These are phyloP conservation scores for Populus tomentosa DNA, from an alignment of 441 rosid species.

Conservation along the genomic window DNA sequence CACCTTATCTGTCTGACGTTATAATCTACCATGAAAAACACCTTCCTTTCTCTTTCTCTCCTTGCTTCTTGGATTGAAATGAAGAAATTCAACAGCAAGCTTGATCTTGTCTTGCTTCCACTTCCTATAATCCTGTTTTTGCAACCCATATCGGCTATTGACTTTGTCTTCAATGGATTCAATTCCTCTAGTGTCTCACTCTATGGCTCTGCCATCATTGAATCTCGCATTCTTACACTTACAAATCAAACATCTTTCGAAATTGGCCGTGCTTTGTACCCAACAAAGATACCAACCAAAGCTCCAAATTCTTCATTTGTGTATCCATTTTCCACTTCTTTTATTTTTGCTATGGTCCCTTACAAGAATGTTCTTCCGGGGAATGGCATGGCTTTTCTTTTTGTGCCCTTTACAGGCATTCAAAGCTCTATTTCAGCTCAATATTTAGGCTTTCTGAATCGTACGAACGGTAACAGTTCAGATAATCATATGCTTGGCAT, in stretches of 20 bases:
- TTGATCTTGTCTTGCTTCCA: slow-evolving; percentile 15
- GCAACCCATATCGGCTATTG: slow-evolving; percentile 32
- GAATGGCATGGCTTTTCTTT: slow-evolving; percentile 63
- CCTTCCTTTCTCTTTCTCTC: slow-evolving; percentile 5
- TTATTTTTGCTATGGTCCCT: slow-evolving; percentile 66
- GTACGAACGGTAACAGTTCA: slow-evolving; percentile 39
- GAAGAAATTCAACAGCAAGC: neutral
- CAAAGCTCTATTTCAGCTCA: slow-evolving; percentile 42
- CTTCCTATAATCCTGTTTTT: slow-evolving; percentile 10
- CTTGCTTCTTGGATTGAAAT: slow-evolving; percentile 19
- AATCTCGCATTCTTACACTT: slow-evolving; percentile 48
- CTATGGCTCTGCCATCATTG: slow-evolving; percentile 44
- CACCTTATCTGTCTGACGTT: neutral
- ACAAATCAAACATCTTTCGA: slow-evolving; percentile 39
- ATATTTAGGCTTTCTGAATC: slow-evolving; percentile 51
- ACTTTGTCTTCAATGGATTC: slow-evolving; percentile 65
- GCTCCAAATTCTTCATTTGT: slow-evolving; percentile 29
- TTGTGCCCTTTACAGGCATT: slow-evolving; percentile 40
- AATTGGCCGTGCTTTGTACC: slow-evolving; percentile 53
- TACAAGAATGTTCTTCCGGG: slow-evolving; percentile 44
- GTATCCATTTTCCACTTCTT: slow-evolving; percentile 29
- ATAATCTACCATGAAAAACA: slow-evolving; percentile 1
- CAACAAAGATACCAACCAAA: slow-evolving; percentile 35
- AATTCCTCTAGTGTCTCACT: slow-evolving; percentile 32
- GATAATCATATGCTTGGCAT: slow-evolving; percentile 42